Evolutionary conservation across 306 rosid species (phyloP), one percentile per base, ranked within the genome.

Genomic region (Dalbergia cochinchinensis): DNA sequence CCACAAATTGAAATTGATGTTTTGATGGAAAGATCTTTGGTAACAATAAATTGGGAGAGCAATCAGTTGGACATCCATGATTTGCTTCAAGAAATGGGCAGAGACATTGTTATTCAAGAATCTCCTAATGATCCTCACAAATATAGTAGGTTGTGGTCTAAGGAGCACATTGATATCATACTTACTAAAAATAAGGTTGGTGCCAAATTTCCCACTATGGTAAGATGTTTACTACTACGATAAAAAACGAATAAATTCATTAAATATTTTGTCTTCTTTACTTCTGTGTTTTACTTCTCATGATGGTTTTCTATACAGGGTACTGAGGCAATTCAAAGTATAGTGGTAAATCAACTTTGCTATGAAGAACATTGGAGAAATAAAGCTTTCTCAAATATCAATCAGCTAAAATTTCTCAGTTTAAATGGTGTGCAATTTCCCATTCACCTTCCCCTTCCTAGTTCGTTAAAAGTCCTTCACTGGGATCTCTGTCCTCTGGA

Each of bases 341-440:
- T 55, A 7, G 61, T 55, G 18, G 4, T 54, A 16, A 12, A 6
- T 16, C 10, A 45, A 0, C 0, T 45, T 37, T 11, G 3, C 3
- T 74, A 79, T 10, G 51, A 47, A 7, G 66, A 63, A 11, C 7
- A 0, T 39, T 72, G 76, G 68, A 35, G 18, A 15, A 12, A 33
- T 7, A 19, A 57, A 37, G 78, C 66, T 20, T 57, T 73, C 51
- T 55, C 66, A 19, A 73, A 11, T 18, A 57, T 22, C 78, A 4
- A 6, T 13, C 18, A 39, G 4, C 81, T 58, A 19, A 73, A 8
- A 59, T 14, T 73, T 8, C 68, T 73, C n/a, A 44, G 18, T 0
- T 37, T 73, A 22, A 15, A 50, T 18, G 19, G 12, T 5, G 44
- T 64, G 15, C 22, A 6, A 16, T 50, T 76, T 39, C 58, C 18